Base-by-base conservation (phyloP, 176 grass and related monocot species). In the Poa pratensis region DNA sequence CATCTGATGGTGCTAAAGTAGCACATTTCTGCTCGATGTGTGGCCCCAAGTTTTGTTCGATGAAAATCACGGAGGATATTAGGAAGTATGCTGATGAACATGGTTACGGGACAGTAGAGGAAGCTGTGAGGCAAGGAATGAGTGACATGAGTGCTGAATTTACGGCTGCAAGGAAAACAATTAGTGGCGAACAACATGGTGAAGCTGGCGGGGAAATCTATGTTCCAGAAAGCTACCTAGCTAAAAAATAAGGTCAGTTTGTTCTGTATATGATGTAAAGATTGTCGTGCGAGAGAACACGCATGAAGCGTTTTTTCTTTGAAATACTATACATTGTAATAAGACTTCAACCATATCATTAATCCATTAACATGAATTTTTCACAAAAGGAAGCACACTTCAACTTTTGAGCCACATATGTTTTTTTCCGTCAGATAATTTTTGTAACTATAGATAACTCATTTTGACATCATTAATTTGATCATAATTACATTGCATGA, bases 1-100 rank as follows among this genome's bases (percentile, higher is more conserved):
- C 96, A n/a, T 92, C 96, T 73, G 93, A 98, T 27, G 96, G 96
- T 82, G 96, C 96, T 13, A 98, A 98, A 85, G 93, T 98, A 60
- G 96, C 96, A 80, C 96, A 98, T 86, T 98, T 98, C 87, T 98
- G 96, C 70, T 95, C 93, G 30, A 98, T 98, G 96, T 98, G 96
- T 83, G 93, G 96, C 49, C 96, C 93, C 65, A 98, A 98, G 67
- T 98, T 98, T 92, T 98, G 96, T 84, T 94, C 93, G 3, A 98
- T 98, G 96, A 98, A 98, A 87, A 98, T 98, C 82, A 95, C 96
- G 5, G 96, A 98, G 58, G 96, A 98, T 92, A 89, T 98, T 35
- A 94, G 96, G 48, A 98, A 90, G 51, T 98, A 95, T 84, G 96
- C 96, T 26, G 91, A 98, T 83, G 96, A 98, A 89, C 82, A 98